A percentile compares a stretch with the other conserved stretches of the same genome.
These are phyloP conservation scores for Gossypium ekmanianum DNA, from an alignment of 345 rosid genomes.

Conservation along the genomic window DNA sequence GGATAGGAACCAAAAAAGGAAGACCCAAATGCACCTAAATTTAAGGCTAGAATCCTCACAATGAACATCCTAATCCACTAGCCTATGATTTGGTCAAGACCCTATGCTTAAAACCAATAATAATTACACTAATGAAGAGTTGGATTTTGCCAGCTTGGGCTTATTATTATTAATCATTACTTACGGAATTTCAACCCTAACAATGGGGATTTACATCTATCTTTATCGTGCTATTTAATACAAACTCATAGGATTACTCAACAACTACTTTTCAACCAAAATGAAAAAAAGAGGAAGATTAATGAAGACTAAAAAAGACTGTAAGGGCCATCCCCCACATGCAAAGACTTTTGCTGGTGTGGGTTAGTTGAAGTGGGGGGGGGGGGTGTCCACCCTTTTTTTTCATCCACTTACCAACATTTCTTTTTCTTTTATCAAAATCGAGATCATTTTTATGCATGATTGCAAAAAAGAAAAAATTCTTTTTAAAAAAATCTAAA, in stretches of 20 bases:
- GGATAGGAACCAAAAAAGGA: too few species aligned
- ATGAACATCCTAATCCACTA: background rate
- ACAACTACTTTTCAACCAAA: too few species aligned
- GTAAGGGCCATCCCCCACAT: background rate
- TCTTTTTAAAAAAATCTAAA: background rate
- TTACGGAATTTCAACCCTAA: background rate
- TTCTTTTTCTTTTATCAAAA: background rate
- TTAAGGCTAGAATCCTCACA: too few species aligned
- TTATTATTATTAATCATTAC: background rate
- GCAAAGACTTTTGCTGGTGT: background rate
- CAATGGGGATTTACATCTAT: background rate
- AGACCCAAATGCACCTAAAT: too few species aligned
- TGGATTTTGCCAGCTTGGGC: background rate
- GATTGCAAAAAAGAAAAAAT: background rate
- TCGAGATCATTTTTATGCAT: background rate
- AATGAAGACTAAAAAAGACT: background rate
- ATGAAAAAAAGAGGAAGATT: background rate
- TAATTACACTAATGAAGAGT: background rate
- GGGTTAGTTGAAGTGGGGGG: background rate
- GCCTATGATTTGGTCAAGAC: background rate
- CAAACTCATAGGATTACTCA: too few species aligned
- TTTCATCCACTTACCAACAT: background rate
- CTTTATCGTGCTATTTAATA: too few species aligned
- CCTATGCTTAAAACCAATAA: background rate
- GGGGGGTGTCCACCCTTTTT: background rate